Percentiles rank a stretch among this genome's conserved stretches.
phyloP scores from a whole-genome alignment of 768 basidiomycete genomes.

The Tricholoma sp. region DNA sequence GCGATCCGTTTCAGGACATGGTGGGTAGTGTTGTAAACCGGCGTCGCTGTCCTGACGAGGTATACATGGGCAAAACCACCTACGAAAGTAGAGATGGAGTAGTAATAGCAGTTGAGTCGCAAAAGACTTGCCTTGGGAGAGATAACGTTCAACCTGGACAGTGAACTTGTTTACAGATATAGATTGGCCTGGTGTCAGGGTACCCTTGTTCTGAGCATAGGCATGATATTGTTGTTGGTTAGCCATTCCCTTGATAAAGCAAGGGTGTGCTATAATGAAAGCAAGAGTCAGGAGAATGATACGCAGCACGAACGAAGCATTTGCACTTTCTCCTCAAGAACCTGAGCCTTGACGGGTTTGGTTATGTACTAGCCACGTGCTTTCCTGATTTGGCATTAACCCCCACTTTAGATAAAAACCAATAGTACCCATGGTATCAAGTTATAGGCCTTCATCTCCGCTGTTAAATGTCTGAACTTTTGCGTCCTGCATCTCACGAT shows the following conservation, averaged over 20 bases:
- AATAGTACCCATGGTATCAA: too few species aligned
- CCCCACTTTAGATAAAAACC: too few species aligned
- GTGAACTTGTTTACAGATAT: conserved; percentile 86
- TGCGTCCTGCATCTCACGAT: conserved; percentile 14
- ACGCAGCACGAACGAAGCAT: background rate
- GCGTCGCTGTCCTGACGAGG: conserved; percentile 79
- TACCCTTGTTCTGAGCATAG: conserved; percentile 57
- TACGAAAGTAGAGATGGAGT: conserved; percentile 27
- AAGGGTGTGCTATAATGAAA: background rate
- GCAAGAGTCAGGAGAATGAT: background rate
- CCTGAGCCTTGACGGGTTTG: background rate
- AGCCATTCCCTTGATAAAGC: conserved; percentile 33
- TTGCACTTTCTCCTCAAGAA: background rate
- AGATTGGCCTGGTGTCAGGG: conserved; percentile 75
- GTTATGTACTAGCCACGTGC: background rate
- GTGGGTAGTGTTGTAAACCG: conserved; percentile 86
- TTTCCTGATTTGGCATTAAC: background rate
- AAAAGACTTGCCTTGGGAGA: conserved; percentile 75
- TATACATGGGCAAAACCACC: conserved; percentile 99
- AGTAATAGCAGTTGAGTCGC: conserved; percentile 5
- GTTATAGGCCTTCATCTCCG: too few species aligned
- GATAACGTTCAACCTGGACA: conserved; percentile 91
- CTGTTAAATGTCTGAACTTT: conserved; percentile 15
- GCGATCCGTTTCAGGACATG: conserved; percentile 98
- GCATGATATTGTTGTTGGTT: conserved; percentile 46